Conservation (phyloP, 148 eudicot species). For the Tetragonia tetragonoides region DNA sequence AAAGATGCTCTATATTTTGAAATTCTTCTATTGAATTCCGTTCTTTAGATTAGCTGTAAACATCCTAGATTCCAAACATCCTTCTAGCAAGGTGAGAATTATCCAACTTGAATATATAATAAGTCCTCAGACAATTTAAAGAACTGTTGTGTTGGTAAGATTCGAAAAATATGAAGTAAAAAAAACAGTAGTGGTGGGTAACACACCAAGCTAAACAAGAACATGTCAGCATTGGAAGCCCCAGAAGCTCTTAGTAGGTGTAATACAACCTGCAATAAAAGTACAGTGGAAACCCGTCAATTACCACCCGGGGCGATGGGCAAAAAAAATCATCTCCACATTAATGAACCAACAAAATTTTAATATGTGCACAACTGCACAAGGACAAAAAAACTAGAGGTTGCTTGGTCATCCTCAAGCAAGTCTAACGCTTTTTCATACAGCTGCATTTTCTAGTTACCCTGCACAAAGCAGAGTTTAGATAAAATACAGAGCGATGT, state of each 20-base stretch:
- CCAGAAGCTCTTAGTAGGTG: constrained; percentile 81
- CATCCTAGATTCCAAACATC: background rate
- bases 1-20: constrained; percentile 46
- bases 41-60: constrained; percentile 68
- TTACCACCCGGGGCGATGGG: no score
- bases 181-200: background rate
- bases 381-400: constrained; percentile 37
- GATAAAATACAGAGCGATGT: background rate
- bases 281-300: no score
- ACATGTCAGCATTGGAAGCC: constrained; percentile 59
- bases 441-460: constrained; percentile 74
- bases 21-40: constrained; percentile 77
- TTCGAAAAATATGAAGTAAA: no score
- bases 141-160: background rate
- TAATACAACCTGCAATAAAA: constrained; percentile 52
- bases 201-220: constrained; percentile 67
- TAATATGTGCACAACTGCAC: background rate
- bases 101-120: background rate
- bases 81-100: background rate
- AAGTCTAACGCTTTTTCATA: constrained; percentile 85
- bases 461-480: constrained; percentile 39
- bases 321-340: constrained; percentile 12
- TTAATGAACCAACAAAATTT: constrained; percentile 12
- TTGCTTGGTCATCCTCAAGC: constrained; percentile 89
- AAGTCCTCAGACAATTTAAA: constrained; percentile 10